phyloP scores from a whole-genome alignment of 768 basidiomycete genomes.

The Leucocoprinus birnbaumii region DNA sequence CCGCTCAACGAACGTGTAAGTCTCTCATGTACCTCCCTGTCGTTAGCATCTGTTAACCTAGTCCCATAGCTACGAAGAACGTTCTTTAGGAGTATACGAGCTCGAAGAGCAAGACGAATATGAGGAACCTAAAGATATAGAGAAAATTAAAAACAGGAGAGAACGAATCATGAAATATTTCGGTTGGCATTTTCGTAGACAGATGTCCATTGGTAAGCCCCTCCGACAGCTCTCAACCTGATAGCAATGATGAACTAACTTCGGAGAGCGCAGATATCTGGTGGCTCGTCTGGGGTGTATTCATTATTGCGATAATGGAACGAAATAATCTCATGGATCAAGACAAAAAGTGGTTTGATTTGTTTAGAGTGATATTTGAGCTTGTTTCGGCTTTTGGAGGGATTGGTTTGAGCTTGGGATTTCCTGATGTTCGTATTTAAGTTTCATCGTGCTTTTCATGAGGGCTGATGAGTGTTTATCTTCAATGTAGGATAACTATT shows the following conservation, averaged over 20 bases:
- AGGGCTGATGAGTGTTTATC: too few relatives aligned
- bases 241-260: too few relatives aligned
- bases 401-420: conserved; percentile 68
- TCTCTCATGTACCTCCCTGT: background rate
- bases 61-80: conserved; percentile 59
- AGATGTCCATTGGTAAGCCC: conserved; percentile 53
- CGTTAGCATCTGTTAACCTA: background rate
- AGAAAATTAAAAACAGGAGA: conserved; percentile 27
- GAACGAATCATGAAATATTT: conserved; percentile 45
- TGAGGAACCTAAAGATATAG: conserved; percentile 41
- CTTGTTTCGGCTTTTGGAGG: conserved; percentile 66
- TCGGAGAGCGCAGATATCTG: conserved; percentile 51
- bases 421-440: conserved; percentile 45
- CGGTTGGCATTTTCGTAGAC: conserved; percentile 60
- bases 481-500: conserved; percentile 52
- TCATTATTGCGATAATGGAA: conserved; percentile 72
- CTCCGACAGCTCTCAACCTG: background rate
- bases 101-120: conserved; percentile 46
- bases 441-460: too few relatives aligned
- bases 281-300: conserved; percentile 77
- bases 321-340: conserved; percentile 52
- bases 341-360: conserved; percentile 62
- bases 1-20: conserved; percentile 62
- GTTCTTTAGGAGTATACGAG: conserved; percentile 66
- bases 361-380: conserved; percentile 58